phyloP scores from a whole-genome alignment of 2,329 filamentous ascomycete species.

The Xylariales sp. region DNA sequence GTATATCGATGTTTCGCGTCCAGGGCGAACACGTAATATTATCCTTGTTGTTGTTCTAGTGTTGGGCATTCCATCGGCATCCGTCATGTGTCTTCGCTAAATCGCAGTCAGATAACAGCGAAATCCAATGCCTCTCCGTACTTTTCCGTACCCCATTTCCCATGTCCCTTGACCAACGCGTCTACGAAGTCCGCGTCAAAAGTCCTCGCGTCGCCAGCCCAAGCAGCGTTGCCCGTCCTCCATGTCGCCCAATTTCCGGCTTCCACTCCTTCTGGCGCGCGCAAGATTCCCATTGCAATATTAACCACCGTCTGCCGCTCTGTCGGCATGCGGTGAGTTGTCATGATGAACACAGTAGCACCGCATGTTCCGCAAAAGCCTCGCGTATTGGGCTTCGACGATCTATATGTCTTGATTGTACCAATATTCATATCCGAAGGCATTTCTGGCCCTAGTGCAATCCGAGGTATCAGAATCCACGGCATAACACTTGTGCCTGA shows the following conservation, averaged over 20 bases:
- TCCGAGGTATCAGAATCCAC: conserved; percentile 38
- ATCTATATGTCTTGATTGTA: conserved; percentile 35
- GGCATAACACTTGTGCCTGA: conserved; percentile 35
- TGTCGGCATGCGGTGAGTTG: conserved; percentile 20
- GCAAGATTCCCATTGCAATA: conserved; percentile 37
- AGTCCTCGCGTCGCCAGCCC: conserved; percentile 12
- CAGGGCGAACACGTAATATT: no score
- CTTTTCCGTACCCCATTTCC: conserved; percentile 30
- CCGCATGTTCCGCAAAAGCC: conserved; percentile 43
- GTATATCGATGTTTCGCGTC: no score
- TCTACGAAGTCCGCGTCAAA: conserved; percentile 14
- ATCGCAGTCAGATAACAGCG: background rate
- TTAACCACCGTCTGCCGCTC: conserved; percentile 33
- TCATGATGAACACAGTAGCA: conserved; percentile 35
- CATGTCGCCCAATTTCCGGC: conserved; percentile 43
- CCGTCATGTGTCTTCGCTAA: no score
- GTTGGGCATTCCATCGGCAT: no score
- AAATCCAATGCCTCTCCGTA: conserved; percentile 24
- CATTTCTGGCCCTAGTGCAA: conserved; percentile 31
- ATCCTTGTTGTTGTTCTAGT: no score
- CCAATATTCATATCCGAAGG: conserved; percentile 33
- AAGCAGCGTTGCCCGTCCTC: conserved; percentile 33
- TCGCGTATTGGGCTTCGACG: conserved; percentile 32
- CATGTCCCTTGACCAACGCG: conserved; percentile 32
- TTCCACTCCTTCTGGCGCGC: conserved; percentile 37